A percentile compares a stretch with the other conserved stretches of the same genome.
Evolutionary conservation across 176 grass and related monocot species (phyloP).

Genomic region (Paspalum vaginatum): DNA sequence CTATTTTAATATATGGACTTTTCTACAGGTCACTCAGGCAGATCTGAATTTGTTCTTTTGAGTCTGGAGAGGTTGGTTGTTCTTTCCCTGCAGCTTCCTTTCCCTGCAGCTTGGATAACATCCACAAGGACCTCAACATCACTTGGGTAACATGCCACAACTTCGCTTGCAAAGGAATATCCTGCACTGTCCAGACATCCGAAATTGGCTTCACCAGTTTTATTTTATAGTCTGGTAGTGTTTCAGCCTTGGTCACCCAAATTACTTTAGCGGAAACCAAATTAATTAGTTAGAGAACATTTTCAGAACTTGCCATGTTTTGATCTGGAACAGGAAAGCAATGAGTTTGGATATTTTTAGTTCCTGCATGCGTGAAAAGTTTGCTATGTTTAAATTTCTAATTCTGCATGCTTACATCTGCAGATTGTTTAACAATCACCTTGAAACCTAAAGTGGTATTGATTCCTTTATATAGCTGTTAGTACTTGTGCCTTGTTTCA

Average conservation of each 20-base stretch:
- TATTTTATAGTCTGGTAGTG: background rate
- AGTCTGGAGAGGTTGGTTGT: constrained; percentile 91
- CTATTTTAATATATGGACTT: constrained; percentile 36
- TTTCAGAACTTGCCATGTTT: background rate
- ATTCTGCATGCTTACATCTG: background rate
- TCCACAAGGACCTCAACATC: too few species aligned
- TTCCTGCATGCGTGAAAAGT: background rate
- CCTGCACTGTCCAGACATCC: background rate
- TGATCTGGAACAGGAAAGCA: background rate
- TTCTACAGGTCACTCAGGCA: constrained; percentile 88
- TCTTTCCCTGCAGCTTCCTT: constrained; percentile 33
- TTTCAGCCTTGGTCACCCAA: background rate
- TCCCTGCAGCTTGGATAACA: too few species aligned
- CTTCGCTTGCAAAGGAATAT: constrained; percentile 19
- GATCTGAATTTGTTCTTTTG: constrained; percentile 98
- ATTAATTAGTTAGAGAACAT: constrained; percentile 31
- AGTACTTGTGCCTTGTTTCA: background rate
- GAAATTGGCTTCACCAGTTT: constrained; percentile 12
- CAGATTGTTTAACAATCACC: constrained; percentile 4
- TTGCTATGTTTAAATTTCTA: constrained; percentile 26
- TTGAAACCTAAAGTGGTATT: constrained; percentile 13
- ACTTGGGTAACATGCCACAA: background rate
- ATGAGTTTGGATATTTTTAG: background rate
- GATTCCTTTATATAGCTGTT: constrained; percentile 25
- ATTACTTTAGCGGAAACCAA: background rate